Evolutionary conservation across 2,329 filamentous ascomycete genomes (phyloP).

Genomic region (Apiospora saccharicola): DNA sequence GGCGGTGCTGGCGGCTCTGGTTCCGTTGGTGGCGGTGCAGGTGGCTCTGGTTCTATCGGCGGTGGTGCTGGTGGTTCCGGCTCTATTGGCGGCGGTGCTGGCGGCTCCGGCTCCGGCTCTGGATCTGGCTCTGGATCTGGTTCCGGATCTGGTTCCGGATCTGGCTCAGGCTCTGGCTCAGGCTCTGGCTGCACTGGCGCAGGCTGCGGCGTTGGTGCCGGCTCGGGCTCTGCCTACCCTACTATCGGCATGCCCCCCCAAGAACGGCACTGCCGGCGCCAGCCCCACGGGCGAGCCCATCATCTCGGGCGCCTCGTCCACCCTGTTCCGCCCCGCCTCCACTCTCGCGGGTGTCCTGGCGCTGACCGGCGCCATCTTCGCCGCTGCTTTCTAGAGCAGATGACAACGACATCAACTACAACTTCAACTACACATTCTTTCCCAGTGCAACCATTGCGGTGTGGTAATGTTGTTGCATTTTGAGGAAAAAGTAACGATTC

Average conservation of each 20-base stretch:
- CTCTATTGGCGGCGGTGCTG: background rate
- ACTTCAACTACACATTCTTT: background rate
- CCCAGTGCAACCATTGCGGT: background rate
- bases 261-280: background rate
- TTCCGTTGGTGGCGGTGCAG: too few species aligned
- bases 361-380: slow-evolving; percentile 21
- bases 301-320: background rate
- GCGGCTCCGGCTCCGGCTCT: background rate
- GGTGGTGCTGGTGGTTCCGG: background rate
- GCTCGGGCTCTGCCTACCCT: slow-evolving; percentile 8
- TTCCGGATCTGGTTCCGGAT: too few species aligned
- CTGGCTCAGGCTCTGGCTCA: slow-evolving; percentile 9
- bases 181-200: slow-evolving; percentile 6
- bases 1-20: background rate
- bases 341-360: slow-evolving; percentile 13
- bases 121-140: slow-evolving; percentile 9
- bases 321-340: slow-evolving; percentile 4
- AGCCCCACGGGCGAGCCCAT: background rate
- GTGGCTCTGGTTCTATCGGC: background rate
- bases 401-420: too few species aligned
- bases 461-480: background rate
- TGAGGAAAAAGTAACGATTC: background rate
- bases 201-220: background rate
- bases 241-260: background rate
- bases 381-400: slow-evolving; percentile 19